Evolutionary conservation across 805 yeast species (phyloP).

Genomic region (Wickerhamiella azyma): DNA sequence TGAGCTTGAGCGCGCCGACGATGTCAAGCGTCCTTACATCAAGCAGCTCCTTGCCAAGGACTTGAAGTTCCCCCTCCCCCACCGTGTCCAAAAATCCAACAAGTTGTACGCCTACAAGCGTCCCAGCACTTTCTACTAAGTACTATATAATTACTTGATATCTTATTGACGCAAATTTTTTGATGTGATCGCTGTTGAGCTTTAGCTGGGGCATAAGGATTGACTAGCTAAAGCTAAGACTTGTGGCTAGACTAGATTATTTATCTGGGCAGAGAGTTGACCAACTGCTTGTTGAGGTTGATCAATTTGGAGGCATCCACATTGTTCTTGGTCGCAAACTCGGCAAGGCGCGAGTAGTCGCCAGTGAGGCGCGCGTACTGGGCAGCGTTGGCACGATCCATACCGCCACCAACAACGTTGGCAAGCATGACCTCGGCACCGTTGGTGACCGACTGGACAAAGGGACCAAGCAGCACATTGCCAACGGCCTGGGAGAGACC

Average conservation of each 20-base stretch:
- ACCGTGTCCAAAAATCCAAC: constrained; percentile 90
- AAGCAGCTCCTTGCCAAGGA: constrained; percentile 91
- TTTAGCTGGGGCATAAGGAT: background rate
- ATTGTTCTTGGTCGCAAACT: constrained; percentile 13
- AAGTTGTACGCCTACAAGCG: constrained; percentile 80
- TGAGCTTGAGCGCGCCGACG: constrained; percentile 94
- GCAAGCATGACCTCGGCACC: constrained; percentile 24
- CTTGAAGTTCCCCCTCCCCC: constrained; percentile 99
- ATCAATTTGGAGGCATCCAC: constrained; percentile 11
- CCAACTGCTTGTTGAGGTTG: constrained; percentile 14
- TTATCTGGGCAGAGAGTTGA: constrained; percentile 8
- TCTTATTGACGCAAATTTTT: background rate
- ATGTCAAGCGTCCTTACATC: constrained; percentile 98
- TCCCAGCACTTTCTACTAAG: constrained; percentile 95
- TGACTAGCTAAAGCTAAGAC: background rate
- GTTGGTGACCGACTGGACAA: constrained; percentile 23
- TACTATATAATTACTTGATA: constrained; percentile 8
- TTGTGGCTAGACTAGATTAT: background rate
- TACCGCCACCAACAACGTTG: constrained; percentile 16
- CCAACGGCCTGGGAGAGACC: constrained; percentile 15
- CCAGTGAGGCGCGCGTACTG: constrained; percentile 13
- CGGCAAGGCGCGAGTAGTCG: constrained; percentile 14
- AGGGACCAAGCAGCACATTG: constrained; percentile 20
- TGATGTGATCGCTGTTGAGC: background rate
- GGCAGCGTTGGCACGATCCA: constrained; percentile 12